Evolutionary conservation across 768 basidiomycete genomes (phyloP).

Genomic region (Pulveroboletus sp.): DNA sequence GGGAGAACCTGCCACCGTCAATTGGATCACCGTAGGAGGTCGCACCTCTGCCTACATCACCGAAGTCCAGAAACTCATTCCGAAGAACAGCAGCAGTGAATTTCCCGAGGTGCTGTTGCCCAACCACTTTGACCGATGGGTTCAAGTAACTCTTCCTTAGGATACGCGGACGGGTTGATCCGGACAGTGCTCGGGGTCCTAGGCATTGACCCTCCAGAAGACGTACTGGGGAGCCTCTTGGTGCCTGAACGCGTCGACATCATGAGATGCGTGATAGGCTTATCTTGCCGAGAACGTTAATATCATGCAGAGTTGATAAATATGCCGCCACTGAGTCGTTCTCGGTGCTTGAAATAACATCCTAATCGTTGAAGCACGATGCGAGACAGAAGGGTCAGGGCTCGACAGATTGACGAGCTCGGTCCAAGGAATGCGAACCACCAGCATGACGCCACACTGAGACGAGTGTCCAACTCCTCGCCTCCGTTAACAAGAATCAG

Average conservation of each 20-base stretch:
- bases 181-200: neutral
- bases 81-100: neutral
- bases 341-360: neutral
- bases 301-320: too few relatives aligned
- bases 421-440: too few relatives aligned
- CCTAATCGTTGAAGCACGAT: neutral
- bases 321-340: too few relatives aligned
- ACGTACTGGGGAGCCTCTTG: too few relatives aligned
- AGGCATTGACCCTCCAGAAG: constrained; percentile 6
- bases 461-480: too few relatives aligned
- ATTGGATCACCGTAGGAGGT: constrained; percentile 72
- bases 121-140: neutral
- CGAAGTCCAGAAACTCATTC: constrained; percentile 49
- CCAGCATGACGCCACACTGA: too few relatives aligned
- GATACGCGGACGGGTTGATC: neutral
- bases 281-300: neutral
- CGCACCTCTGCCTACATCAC: constrained; percentile 69
- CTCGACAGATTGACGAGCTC: neutral
- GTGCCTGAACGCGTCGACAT: neutral
- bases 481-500: too few relatives aligned
- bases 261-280: neutral
- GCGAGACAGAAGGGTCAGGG: neutral
- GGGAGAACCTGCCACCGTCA: constrained; percentile 66
- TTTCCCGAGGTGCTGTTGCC: neutral
- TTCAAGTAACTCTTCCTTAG: neutral